Evolutionary conservation across 805 yeast genomes (phyloP).

Genomic region (Nakazawaea pomicola): DNA sequence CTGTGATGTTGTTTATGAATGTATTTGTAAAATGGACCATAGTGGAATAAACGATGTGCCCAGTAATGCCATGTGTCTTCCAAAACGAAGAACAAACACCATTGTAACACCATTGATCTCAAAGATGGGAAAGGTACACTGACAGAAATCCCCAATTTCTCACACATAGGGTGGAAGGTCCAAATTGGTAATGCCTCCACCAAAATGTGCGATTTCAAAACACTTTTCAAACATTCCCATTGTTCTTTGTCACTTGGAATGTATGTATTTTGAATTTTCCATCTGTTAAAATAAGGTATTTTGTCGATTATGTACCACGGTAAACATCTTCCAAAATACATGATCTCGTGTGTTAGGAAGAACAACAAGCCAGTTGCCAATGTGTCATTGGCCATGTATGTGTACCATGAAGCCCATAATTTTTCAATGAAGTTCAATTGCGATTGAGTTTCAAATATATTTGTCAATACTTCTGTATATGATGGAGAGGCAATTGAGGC

Average conservation of each 20-base stretch:
- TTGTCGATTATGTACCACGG: slow-evolving; percentile 55
- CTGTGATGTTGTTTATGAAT: slow-evolving; percentile 58
- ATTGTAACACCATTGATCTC: slow-evolving; percentile 36
- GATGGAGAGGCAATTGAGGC: slow-evolving; percentile 22
- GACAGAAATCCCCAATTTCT: slow-evolving; percentile 41
- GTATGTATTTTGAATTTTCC: slow-evolving; percentile 50
- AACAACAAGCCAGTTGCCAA: slow-evolving; percentile 55
- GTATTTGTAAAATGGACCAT: slow-evolving; percentile 50
- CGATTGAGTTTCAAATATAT: slow-evolving; percentile 33
- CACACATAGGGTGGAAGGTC: slow-evolving; percentile 56
- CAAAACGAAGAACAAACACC: slow-evolving; percentile 43
- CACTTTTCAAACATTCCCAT: slow-evolving; percentile 59
- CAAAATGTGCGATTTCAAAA: slow-evolving; percentile 48
- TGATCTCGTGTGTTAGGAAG: slow-evolving; percentile 50
- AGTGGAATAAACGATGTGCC: slow-evolving; percentile 53
- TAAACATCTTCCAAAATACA: slow-evolving; percentile 53
- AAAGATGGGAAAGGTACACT: slow-evolving; percentile 50
- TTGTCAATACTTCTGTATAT: slow-evolving; percentile 28
- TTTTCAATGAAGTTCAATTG: slow-evolving; percentile 40
- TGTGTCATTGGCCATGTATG: slow-evolving; percentile 47
- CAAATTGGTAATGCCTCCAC: slow-evolving; percentile 60
- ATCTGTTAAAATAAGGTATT: slow-evolving; percentile 45
- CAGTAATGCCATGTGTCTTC: slow-evolving; percentile 61
- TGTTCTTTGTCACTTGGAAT: slow-evolving; percentile 51
- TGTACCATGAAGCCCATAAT: slow-evolving; percentile 53